Percentiles rank a stretch among this genome's conserved stretches.
Conservation (phyloP, 257 asterid species). For the Nicotiana sylvestris region DNA sequence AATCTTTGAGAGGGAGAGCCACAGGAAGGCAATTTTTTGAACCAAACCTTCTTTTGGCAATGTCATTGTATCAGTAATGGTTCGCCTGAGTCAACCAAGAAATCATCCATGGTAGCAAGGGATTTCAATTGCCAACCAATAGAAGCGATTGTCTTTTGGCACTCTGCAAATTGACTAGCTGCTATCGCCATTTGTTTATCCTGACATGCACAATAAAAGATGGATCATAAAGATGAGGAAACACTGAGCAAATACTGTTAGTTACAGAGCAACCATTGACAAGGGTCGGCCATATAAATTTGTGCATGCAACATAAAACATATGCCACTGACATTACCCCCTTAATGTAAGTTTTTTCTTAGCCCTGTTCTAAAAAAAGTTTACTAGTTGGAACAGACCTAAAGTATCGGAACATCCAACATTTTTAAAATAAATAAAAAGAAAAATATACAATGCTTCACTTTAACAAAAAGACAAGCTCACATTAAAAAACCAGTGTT, state of each 20-base stretch:
- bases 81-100: slow-evolving; percentile 33
- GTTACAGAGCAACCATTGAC: neutral
- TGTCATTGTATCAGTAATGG: slow-evolving; percentile 2
- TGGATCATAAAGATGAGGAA: neutral
- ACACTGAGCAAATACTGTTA: neutral
- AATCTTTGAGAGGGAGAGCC: neutral
- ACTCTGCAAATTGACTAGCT: slow-evolving; percentile 62
- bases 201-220: slow-evolving; percentile 28
- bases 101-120: slow-evolving; percentile 64
- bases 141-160: slow-evolving; percentile 85
- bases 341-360: neutral
- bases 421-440: neutral
- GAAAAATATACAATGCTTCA: neutral
- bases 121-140: slow-evolving; percentile 67
- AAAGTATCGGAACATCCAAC: neutral
- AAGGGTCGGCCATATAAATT: slow-evolving; percentile 1
- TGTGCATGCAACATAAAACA: neutral
- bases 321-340: neutral
- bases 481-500: no score
- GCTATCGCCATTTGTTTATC: slow-evolving; percentile 69
- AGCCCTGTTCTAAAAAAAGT: neutral
- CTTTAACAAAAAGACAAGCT: neutral
- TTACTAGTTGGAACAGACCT: neutral
- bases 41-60: neutral
- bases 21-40: neutral